Evolutionary conservation across 2,329 filamentous ascomycete genomes (phyloP), one percentile per base, ranked within the genome.

Genomic region (Ambrosiella xylebori): DNA sequence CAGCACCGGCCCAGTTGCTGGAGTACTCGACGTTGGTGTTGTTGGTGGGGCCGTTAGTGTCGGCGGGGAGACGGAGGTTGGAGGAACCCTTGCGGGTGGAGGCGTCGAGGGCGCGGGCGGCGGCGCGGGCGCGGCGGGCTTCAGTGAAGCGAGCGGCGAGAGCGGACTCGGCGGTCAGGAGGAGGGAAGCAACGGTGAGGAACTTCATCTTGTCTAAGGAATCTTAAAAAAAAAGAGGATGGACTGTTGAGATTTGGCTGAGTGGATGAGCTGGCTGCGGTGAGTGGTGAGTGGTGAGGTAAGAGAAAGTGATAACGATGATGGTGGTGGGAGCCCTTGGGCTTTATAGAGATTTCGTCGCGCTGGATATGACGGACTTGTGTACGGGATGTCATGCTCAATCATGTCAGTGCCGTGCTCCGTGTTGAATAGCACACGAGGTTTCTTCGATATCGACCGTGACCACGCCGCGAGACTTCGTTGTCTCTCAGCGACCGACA

Each of bases 1-100:
- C 65, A 15, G 65, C 65, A 7, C 66, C 66, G 35, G 64, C 65
- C 66, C 66, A 68, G 64, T 66, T 66, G 58, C 56, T 57, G 2
- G 64, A 65, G 61, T 64, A 65, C 38, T 65, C 56, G 35, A 49
- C 57, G 51, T 58, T 50, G 51, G 39, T 15, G 57, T 35, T 37
- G 51, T 58, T 50, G 57, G 40, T n/a, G 57, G 40, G 27, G 27
- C 15, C 36, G 41, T 50, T 54, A 35, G 13, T 17, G n/a, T 49
- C 41, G 51, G 51, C 41, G 57, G 51, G 41, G 41, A 54, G 51
- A 40, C 51, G 57, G n/a, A 58, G 57, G 51, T 53, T 36, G 40
- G 50, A 40, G 35, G 38, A 40, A 41, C 57, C 55, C 7, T 39
- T 19, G 40, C 57, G 57, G 17, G 40, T 47, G 17, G 57, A 37